Percentiles rank a stretch among this genome's conserved stretches.
phyloP scores from a whole-genome alignment of 2,329 filamentous ascomycete species.

The Scedosporium dehoogii region DNA sequence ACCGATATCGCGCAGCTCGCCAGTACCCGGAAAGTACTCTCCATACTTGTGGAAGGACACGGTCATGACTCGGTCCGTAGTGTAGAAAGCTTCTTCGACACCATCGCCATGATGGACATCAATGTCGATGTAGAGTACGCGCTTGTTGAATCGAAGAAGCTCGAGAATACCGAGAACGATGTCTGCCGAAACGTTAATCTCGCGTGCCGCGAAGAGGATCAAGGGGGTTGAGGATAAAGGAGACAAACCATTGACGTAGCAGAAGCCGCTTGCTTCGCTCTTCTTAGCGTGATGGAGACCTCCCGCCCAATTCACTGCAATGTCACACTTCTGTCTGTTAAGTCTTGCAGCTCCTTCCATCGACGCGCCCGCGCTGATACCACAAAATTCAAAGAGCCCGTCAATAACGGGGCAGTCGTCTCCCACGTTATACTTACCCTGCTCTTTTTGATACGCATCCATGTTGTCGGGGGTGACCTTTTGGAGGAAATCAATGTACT shows the following conservation, averaged over 20 bases:
- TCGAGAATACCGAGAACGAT: slow-evolving; percentile 95
- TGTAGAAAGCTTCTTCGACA: slow-evolving; percentile 89
- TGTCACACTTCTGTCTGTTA: slow-evolving; percentile 85
- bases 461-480: slow-evolving; percentile 98
- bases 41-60: slow-evolving; percentile 96
- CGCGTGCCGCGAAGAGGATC: neutral
- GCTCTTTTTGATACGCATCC: slow-evolving; percentile 71
- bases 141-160: slow-evolving; percentile 78
- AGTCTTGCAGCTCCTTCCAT: slow-evolving; percentile 89
- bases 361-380: slow-evolving; percentile 85
- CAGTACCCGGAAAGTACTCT: slow-evolving; percentile 90
- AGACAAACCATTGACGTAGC: slow-evolving; percentile 77
- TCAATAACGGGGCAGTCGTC: slow-evolving; percentile 98
- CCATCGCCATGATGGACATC: slow-evolving; percentile 92
- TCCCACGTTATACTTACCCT: slow-evolving; percentile 87
- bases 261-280: slow-evolving; percentile 91
- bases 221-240: neutral
- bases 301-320: slow-evolving; percentile 97
- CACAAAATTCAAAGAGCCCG: slow-evolving; percentile 93
- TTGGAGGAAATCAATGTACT: slow-evolving; percentile 90
- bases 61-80: slow-evolving; percentile 85
- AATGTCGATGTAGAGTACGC: slow-evolving; percentile 96
- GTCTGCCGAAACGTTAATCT: slow-evolving; percentile 42
- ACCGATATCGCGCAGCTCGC: slow-evolving; percentile 76
- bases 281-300: slow-evolving; percentile 97